These are phyloP conservation scores for Fomes fomentarius DNA, from an alignment of 1,284 basidiomycete species.

Conservation along the genomic window DNA sequence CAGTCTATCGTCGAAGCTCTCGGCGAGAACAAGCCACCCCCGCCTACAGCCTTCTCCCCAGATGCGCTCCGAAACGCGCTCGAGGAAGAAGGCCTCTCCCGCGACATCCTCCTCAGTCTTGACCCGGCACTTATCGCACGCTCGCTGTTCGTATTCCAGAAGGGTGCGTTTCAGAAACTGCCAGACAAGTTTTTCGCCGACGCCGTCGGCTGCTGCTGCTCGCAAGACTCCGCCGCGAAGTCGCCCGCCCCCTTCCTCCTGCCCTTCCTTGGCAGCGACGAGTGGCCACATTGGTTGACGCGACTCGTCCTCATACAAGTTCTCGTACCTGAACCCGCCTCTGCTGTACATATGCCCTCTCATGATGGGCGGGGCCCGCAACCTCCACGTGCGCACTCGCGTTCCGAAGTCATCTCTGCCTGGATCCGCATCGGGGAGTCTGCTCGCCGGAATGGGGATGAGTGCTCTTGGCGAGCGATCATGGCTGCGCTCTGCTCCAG, in stretches of 20 bases:
- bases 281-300: slow-evolving; percentile 79
- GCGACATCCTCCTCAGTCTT: slow-evolving; percentile 60
- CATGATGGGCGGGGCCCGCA: slow-evolving; percentile 43
- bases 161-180: slow-evolving; percentile 47
- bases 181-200: slow-evolving; percentile 55
- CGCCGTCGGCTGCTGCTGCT: slow-evolving; percentile 41
- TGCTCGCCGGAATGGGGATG: slow-evolving; percentile 68
- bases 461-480: slow-evolving; percentile 77
- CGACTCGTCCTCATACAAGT: slow-evolving; percentile 70
- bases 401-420: slow-evolving; percentile 69
- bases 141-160: slow-evolving; percentile 64
- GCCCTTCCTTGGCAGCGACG: slow-evolving; percentile 67
- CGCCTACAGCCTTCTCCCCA: slow-evolving; percentile 19
- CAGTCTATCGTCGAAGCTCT: slow-evolving; percentile 51
- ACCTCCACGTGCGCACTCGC: slow-evolving; percentile 62
- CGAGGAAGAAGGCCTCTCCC: slow-evolving; percentile 68
- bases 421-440: slow-evolving; percentile 76
- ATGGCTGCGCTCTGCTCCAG: slow-evolving; percentile 65
- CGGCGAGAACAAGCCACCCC: slow-evolving; percentile 31
- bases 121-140: slow-evolving; percentile 60
- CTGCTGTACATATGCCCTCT: slow-evolving; percentile 12
- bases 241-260: slow-evolving; percentile 16
- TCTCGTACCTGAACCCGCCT: slow-evolving; percentile 54
- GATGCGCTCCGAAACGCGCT: slow-evolving; percentile 48
- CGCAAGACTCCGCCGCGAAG: slow-evolving; percentile 14